A percentile compares a stretch with the other conserved stretches of the same genome.
These are phyloP conservation scores for Combretum micranthum DNA, from an alignment of 345 rosid species.

Conservation along the genomic window DNA sequence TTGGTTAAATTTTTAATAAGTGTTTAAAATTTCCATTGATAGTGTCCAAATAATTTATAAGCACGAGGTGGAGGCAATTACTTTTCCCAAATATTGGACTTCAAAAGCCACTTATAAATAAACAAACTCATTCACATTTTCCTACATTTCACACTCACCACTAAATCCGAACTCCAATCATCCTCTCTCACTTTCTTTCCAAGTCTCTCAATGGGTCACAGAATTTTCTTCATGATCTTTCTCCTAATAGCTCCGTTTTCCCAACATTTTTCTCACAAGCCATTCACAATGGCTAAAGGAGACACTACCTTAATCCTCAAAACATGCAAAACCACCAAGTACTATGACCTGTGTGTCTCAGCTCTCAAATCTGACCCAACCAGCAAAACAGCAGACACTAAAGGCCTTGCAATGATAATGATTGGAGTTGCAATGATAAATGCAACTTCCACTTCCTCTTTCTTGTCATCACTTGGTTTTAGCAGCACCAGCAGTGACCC, in stretches of 20 bases:
- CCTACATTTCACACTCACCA: too few relatives aligned
- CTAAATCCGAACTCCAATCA: too few relatives aligned
- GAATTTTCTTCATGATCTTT: constrained; percentile 13
- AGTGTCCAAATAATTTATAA: too few relatives aligned
- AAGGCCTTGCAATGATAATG: constrained; percentile 59
- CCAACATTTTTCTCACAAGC: constrained; percentile 1
- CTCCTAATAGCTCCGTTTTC: constrained; percentile 6
- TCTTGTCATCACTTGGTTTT: constrained; percentile 31
- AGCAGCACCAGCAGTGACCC: constrained; percentile 20
- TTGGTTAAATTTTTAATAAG: too few relatives aligned
- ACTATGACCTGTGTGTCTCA: constrained; percentile 66
- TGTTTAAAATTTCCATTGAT: too few relatives aligned
- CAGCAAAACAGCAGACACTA: constrained; percentile 47
- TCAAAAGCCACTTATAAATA: too few relatives aligned
- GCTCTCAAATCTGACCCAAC: constrained; percentile 61
- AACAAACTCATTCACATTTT: too few relatives aligned
- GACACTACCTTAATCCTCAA: constrained; percentile 38
- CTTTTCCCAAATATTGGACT: too few relatives aligned
- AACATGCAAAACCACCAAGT: constrained; percentile 59
- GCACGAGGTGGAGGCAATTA: too few relatives aligned
- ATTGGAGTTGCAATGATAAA: constrained; percentile 45
- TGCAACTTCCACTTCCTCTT: constrained; percentile 69
- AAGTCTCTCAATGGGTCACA: too few relatives aligned
- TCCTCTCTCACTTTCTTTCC: too few relatives aligned
- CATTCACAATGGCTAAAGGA: constrained; percentile 2